Base-by-base conservation (phyloP, 371 early-diverging fungal genomes). In the Mucor ambiguus region DNA sequence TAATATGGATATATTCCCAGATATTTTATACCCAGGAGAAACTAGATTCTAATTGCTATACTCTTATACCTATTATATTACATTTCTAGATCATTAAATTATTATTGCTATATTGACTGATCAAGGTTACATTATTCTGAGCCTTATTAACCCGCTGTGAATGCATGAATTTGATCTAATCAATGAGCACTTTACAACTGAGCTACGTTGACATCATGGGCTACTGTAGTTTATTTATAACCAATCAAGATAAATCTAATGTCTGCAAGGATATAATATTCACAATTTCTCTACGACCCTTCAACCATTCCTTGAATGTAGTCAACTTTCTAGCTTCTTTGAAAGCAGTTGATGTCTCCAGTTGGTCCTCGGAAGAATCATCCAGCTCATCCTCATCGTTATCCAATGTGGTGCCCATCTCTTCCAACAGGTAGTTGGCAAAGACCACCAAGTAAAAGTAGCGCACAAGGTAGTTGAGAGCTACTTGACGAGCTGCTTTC, bases 361-460 rank as follows among this genome's bases (percentile, higher is more conserved):
- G n/a, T 9, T 18, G 46, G 35, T 41, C 30, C 38, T 33, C 59
- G 37, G 62, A 41, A 12, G 55, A 35, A 20, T 66, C 62, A 14
- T 64, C 60, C 46, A 56, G 56, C 14, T 60, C 55, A 24, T 55
- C 56, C 10, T 56, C 57, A 26, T 30, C 46, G 4, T 26, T 32
- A 2, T 26, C 18, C 22, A 38, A 26, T 0, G 55, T 46, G 6
- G 49, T 60, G 4, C 74, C 70, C 81, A 79, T 83, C 68, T 83
- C 85, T 61, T 90, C 91, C 62, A 91, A 69, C 18, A 90, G 64
- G 64, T 90, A 92, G 46, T 87, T 86, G n/a, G 90, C 87, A 82
- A 92, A 92, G 1, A 82, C 83, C 48, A 92, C 87, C 56, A 92
- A 73, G 66, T 85, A 92, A 59, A 89, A 89, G 70, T 92, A 92